These are phyloP conservation scores for Ambrosia artemisiifolia DNA, from an alignment of 129 eudicot species.

Conservation along the genomic window DNA sequence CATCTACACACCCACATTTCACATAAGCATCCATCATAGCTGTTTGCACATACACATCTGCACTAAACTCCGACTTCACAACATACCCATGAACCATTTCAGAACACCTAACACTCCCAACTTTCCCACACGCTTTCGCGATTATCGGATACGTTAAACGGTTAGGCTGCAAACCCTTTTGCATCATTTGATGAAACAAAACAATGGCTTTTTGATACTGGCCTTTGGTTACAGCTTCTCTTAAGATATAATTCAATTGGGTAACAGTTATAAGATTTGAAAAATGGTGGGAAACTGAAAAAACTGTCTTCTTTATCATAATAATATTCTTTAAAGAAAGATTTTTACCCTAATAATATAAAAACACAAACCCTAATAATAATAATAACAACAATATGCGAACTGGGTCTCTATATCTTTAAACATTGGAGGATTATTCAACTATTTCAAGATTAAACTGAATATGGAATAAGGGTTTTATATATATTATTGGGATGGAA, in stretches of 20 bases:
- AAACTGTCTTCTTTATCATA: conserved; percentile 35
- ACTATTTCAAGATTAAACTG: too few species aligned
- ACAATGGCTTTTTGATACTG: conserved; percentile 46
- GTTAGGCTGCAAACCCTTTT: conserved; percentile 44
- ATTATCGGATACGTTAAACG: conserved; percentile 58
- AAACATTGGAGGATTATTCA: too few species aligned
- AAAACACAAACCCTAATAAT: too few species aligned
- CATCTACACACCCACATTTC: conserved; percentile 39
- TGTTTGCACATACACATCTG: conserved; percentile 61
- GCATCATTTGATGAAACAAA: conserved; percentile 56
- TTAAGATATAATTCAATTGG: conserved; percentile 55
- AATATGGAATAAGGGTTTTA: too few species aligned
- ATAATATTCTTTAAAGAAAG: background rate
- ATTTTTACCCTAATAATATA: too few species aligned
- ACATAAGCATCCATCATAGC: conserved; percentile 65
- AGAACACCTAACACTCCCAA: conserved; percentile 26
- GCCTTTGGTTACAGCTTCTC: conserved; percentile 49
- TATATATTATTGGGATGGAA: background rate
- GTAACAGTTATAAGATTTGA: conserved; percentile 23
- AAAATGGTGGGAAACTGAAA: conserved; percentile 35
- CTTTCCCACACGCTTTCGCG: conserved; percentile 74
- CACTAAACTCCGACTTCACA: conserved; percentile 39
- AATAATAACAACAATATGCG: too few species aligned
- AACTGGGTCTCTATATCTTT: too few species aligned
- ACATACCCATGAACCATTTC: conserved; percentile 55